Base-by-base conservation (phyloP, 2,329 filamentous ascomycete species). In the Teratosphaeriaceae sp. region DNA sequence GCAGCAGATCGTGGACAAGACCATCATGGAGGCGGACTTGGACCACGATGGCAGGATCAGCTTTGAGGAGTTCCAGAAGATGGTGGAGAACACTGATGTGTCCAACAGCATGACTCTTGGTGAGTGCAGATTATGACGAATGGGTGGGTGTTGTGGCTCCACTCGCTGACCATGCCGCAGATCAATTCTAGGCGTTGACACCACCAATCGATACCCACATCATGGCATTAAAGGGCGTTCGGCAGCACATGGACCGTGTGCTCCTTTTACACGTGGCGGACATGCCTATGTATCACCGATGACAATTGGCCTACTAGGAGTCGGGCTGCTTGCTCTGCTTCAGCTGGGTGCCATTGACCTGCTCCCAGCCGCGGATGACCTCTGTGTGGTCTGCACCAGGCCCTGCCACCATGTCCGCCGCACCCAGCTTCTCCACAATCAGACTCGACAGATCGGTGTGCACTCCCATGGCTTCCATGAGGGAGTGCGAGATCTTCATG, bases 1-100 rank as follows among this genome's bases (percentile, higher is more conserved):
- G 65, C 92, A 98, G 73, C 92, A 81, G 79, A 98, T 98, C 64
- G 92, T 98, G 56, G 92, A 98, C 74, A 98, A 98, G 80, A 98
- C 92, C 47, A 97, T 98, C 65, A 97, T 97, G 92, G 92, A 98
- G 73, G 92, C 92, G 38, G 92, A 98, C 68, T 76, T 89, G 56
- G 92, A 98, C 68, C 82, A 82, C 48, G 92, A 98, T 66, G 92
- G 92, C 60, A 94, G 94, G 76, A 97, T 98, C 66, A 95, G 88
- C 73, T 98, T 98, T 60, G 88, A 97, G 69, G 92, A 98, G 75
- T 98, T 98, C 65, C 90, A 82, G 48, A 88, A 92, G 72, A 97
- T 98, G 90, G 92, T 98, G 40, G 90, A 96, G 76, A 94, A 85
- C 65, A 97, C 90, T 20, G 80, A 83, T 64, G 74, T 82, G 36